A percentile compares a stretch with the other conserved stretches of the same genome.
These are phyloP conservation scores for Russula abietina DNA, from an alignment of 768 basidiomycete genomes.

Conservation along the genomic window DNA sequence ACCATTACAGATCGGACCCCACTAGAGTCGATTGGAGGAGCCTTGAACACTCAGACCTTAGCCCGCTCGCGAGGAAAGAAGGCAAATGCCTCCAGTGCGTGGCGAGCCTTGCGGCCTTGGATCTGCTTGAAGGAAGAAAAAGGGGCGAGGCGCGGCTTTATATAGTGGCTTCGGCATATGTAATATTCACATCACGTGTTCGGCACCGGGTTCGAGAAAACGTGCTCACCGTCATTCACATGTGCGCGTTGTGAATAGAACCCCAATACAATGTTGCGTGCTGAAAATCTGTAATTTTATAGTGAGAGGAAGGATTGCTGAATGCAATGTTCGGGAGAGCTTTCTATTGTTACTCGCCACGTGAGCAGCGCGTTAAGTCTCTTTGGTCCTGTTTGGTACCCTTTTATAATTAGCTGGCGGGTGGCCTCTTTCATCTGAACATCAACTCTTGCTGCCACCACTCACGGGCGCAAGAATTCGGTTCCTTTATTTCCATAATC, in stretches of 20 bases:
- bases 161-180: not conserved
- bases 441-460: constrained; percentile 5
- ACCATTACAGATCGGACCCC: constrained; percentile 51
- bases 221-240: no score
- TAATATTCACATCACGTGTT: constrained; percentile 21
- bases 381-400: constrained; percentile 17
- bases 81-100: constrained; percentile 38
- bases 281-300: not conserved
- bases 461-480: not conserved
- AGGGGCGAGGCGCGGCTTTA: not conserved
- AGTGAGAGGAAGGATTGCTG: not conserved
- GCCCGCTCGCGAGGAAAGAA: constrained; percentile 58
- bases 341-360: constrained; percentile 10
- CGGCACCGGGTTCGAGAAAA: not conserved
- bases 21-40: constrained; percentile 59
- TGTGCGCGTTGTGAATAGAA: not conserved
- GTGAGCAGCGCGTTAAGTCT: constrained; percentile 20
- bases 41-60: constrained; percentile 74
- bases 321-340: not conserved
- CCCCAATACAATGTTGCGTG: no score
- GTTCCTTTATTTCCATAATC: not conserved
- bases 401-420: not conserved
- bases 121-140: constrained; percentile 32
- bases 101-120: constrained; percentile 68
- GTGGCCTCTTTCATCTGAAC: not conserved